Conservation (phyloP, 2,329 filamentous ascomycete species). For the Hymenoscyphus fraxineus region DNA sequence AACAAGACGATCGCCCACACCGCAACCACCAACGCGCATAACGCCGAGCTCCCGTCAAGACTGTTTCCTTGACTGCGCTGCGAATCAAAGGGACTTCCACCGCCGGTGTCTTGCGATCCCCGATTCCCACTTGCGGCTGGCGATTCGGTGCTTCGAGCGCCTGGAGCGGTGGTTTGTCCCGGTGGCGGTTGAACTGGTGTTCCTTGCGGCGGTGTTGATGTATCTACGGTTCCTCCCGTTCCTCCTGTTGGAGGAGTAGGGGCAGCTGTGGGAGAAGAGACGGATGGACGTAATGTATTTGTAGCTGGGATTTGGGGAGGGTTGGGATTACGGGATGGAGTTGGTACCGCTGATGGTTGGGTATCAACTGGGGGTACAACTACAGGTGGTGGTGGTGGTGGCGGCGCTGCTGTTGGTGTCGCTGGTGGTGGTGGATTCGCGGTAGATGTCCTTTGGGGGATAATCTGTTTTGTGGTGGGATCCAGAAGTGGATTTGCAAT, state of each 20-base stretch:
- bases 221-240: not conserved
- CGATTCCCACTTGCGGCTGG: not conserved
- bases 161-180: not conserved
- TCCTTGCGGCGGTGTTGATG: not conserved
- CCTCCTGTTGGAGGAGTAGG: not conserved
- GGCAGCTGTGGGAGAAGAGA: not conserved
- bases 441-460: not conserved
- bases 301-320: not conserved
- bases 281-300: not conserved
- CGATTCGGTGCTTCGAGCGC: not conserved
- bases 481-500: not conserved
- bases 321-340: not conserved
- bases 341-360: not conserved
- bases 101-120: conserved; percentile 16
- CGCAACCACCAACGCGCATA: conserved; percentile 11
- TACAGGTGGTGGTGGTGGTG: not conserved
- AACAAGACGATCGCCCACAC: conserved; percentile 18
- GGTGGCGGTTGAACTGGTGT: not conserved
- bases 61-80: conserved; percentile 15
- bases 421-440: not conserved
- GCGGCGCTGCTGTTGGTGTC: not conserved
- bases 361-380: not conserved
- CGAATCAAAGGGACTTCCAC: conserved; percentile 30
- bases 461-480: not conserved
- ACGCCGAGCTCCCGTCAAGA: conserved; percentile 11